A percentile compares a stretch with the other conserved stretches of the same genome.
These are phyloP conservation scores for Colletotrichum sp. DNA, from an alignment of 2,329 filamentous ascomycete genomes.

Conservation along the genomic window DNA sequence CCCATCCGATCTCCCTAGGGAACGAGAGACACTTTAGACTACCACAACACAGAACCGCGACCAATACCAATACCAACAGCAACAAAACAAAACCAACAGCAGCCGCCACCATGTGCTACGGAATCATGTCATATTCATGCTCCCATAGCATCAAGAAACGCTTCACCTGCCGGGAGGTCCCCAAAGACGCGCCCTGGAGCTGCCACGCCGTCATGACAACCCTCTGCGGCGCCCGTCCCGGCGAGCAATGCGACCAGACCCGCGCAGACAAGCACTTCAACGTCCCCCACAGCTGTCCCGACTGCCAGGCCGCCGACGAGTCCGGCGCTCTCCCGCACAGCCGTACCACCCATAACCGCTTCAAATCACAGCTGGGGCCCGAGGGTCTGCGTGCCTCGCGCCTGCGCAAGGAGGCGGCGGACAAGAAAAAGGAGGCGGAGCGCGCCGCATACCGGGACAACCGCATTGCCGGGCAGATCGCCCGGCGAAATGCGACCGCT, in stretches of 20 bases:
- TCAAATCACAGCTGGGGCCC: background rate
- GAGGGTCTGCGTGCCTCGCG: background rate
- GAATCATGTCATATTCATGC: background rate
- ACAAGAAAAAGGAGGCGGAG: background rate
- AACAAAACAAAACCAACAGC: background rate
- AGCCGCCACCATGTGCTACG: conserved; percentile 16
- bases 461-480: background rate
- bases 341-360: background rate
- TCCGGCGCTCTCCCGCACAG: background rate
- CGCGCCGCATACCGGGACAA: background rate
- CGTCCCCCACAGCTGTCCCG: background rate
- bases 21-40: background rate
- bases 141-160: background rate
- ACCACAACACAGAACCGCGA: background rate
- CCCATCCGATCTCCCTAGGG: no score
- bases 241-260: background rate
- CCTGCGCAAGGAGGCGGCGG: background rate
- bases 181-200: background rate
- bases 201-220: background rate
- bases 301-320: conserved; percentile 1
- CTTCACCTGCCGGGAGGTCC: conserved; percentile 2
- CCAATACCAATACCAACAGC: background rate
- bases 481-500: background rate
- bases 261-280: background rate
- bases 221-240: conserved; percentile 9